Evolutionary conservation across 2,329 filamentous ascomycete genomes (phyloP), one percentile per base, ranked within the genome.

Genomic region (Clonostachys solani): DNA sequence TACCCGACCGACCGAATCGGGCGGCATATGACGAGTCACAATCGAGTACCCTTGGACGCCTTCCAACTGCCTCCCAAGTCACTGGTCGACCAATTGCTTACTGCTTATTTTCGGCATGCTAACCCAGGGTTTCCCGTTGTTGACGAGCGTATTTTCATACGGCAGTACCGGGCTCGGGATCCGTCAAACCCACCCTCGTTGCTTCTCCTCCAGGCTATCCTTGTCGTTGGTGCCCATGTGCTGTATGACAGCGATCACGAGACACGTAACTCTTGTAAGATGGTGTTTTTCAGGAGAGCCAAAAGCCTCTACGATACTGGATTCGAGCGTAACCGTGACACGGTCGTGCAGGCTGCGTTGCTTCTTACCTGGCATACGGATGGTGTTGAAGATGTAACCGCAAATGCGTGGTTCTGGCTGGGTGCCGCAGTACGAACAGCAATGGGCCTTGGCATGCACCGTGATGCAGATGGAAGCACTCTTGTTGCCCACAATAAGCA

Each of bases 301-400:
- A 80, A 80, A 54, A 67, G 68, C 50, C 60, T 81, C 3, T 75
- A 79, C 40, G 77, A 81, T 54, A 68, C 66, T 34, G 69, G 77
- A 6, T 71, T 76, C 35, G 77, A 81, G 52, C 68, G 73, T 19
- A 75, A 80, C 52, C 68, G 77, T 15, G 72, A 76, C 50, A 68
- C 71, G 34, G 64, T 79, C 45, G 68, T 81, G n/a, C 77, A 80
- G 56, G 72, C 73, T 5, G 74, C 76, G 3, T 60, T 81, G 19
- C 65, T 81, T 3, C 54, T 81, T 43, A 78, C 75, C 3, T 80
- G 77, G 77, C 72, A 78, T 52, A 72, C 74, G 2, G 74, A 80
- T 42, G 70, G 73, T n/a, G 73, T 75, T 23, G 77, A 81, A 51
- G 75, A 78, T 55, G 72, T 80, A 5, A 63, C 73, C 5, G 72